Evolutionary conservation across 2,329 filamentous ascomycete species (phyloP), one percentile per base, ranked within the genome.

Genomic region (Calonectria multiphialidica): DNA sequence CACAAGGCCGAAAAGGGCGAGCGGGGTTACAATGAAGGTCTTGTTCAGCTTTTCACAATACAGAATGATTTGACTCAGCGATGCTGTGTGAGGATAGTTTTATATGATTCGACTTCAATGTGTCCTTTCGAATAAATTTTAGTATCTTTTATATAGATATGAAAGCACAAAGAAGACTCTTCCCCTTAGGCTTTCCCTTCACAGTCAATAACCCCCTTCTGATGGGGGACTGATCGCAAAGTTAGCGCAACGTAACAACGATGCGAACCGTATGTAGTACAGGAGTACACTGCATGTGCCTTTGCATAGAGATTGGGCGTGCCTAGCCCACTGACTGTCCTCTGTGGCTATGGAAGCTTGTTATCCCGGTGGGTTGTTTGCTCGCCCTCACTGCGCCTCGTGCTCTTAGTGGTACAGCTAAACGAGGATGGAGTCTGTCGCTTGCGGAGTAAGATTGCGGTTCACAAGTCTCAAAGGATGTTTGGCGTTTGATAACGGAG

Each of bases 371-470:
- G 40, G 37, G 40, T 23, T 67, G 69, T 71, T 68, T 71, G 69
- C 57, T 57, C 55, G 37, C 30, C 5, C 15, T 21, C 28, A 35
- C 23, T 49, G 45, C 16, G 47, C 49, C 68, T 53, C 55, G 21
- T 49, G 50, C 30, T 49, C 28, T 42, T 28, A 47, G 69, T 71
- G 69, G 57, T 49, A 71, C 64, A 64, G n/a, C 40, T 53, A 68
- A 12, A 68, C 44, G 35, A 50, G 57, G 12, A 47, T 62, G 57
- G 45, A 40, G 45, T 47, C 64, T 42, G 64, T 71, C 69, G 69
- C 64, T 71, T 67, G 55, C 9, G 47, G 69, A 62, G 37, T 45
- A 55, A 64, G 64, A 71, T 67, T 71, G 57, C 30, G 69, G 61
- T 59, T 30, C 64, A 68, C 69, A 67, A 55, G 55, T 30, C 30